These are phyloP conservation scores for Podochytrium sp. DNA, from an alignment of 192 early-diverging fungal genomes.

Conservation along the genomic window DNA sequence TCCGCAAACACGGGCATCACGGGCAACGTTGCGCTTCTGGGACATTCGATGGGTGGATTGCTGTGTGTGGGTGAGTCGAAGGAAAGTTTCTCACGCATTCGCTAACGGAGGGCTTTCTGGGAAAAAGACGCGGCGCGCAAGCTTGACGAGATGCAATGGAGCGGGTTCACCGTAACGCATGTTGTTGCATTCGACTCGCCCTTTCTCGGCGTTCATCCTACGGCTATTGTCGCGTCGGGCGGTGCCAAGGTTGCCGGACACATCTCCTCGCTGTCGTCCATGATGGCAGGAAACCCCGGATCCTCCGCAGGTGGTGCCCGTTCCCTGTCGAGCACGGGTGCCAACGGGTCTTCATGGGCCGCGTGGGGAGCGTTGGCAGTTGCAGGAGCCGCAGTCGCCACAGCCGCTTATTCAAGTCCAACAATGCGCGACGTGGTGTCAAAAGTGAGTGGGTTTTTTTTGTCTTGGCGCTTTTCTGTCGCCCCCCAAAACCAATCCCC, in stretches of 20 bases:
- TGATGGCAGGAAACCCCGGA: background rate
- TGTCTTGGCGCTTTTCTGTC: too few relatives aligned
- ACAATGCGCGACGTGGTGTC: background rate
- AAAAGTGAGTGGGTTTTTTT: too few relatives aligned
- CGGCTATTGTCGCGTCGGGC: constrained; percentile 41
- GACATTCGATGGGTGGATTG: constrained; percentile 57
- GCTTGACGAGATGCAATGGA: background rate
- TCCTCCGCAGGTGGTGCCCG: background rate
- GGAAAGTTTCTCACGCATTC: background rate
- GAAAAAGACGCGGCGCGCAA: background rate
- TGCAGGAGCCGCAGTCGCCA: background rate
- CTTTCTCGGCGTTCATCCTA: constrained; percentile 52
- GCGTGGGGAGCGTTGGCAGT: constrained; percentile 1
- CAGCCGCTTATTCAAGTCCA: background rate
- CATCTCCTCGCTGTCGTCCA: background rate
- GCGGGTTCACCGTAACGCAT: constrained; percentile 51
- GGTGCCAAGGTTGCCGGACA: constrained; percentile 29
- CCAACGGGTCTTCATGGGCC: background rate
- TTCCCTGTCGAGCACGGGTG: background rate
- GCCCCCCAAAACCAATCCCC: too few relatives aligned
- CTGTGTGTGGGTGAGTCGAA: constrained; percentile 43
- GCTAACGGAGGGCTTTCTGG: background rate
- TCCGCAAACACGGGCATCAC: constrained; percentile 37
- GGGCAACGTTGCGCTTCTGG: constrained; percentile 46
- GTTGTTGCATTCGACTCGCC: constrained; percentile 61